Conservation (phyloP, 129 eudicot genomes). For the Flaveria bidentis region DNA sequence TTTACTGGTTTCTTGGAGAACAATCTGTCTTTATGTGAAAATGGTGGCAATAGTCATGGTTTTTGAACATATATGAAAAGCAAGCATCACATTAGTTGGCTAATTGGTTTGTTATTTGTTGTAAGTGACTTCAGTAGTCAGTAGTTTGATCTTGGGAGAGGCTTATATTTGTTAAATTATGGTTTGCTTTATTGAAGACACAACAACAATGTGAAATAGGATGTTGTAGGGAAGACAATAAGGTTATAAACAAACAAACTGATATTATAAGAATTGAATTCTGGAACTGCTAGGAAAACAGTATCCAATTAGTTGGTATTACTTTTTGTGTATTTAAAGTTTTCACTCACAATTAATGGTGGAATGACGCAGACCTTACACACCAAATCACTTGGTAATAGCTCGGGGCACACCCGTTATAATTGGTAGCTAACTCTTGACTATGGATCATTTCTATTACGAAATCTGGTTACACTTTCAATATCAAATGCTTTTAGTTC, state of each 20-base stretch:
- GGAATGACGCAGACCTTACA: conserved; percentile 17
- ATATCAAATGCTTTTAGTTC: background rate
- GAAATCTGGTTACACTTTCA: background rate
- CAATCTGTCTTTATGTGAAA: background rate
- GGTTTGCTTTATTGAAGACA: background rate
- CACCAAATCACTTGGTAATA: background rate
- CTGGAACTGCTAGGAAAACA: background rate
- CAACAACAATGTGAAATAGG: conserved; percentile 2
- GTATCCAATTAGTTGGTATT: background rate
- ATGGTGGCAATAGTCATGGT: background rate
- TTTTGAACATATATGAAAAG: background rate
- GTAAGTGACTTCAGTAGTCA: conserved; percentile 11
- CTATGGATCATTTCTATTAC: background rate
- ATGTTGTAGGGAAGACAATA: background rate
- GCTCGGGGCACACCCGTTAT: background rate
- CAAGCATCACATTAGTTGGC: background rate
- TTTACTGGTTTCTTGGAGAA: conserved; percentile 16
- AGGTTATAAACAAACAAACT: conserved; percentile 1
- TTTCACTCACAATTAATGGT: conserved; percentile 12
- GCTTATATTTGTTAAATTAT: conserved; percentile 6
- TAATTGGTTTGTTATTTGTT: background rate
- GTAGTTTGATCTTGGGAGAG: conserved; percentile 13
- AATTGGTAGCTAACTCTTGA: background rate
- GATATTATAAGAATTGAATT: conserved; percentile 5
- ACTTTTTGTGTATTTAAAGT: conserved; percentile 3